Evolutionary conservation across 352 stramenopile genomes (phyloP).

Genomic region (Pythium diclinum): DNA sequence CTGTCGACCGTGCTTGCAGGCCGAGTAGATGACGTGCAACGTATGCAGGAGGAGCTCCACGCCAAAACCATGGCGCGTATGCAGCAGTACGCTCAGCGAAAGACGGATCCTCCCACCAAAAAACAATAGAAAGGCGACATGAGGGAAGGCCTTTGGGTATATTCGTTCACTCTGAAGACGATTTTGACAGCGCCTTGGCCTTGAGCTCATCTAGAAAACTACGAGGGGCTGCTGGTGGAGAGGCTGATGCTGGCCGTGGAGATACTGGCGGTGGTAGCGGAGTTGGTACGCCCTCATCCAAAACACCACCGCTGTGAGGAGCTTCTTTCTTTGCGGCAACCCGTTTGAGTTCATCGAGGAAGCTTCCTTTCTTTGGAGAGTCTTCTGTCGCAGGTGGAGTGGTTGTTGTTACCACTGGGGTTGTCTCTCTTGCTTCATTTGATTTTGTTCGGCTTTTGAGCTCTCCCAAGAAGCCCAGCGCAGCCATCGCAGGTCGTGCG

Average conservation of each 20-base stretch:
- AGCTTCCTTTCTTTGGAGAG: constrained; percentile 9
- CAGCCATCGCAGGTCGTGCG: background rate
- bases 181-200: constrained; percentile 4
- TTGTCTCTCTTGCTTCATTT: background rate
- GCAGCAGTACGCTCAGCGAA: constrained; percentile 21
- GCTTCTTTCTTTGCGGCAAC: constrained; percentile 6
- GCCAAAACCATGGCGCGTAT: constrained; percentile 57
- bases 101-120: background rate
- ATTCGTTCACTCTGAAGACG: background rate
- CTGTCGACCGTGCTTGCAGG: constrained; percentile 38
- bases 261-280: background rate
- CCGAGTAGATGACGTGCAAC: constrained; percentile 44
- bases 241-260: background rate
- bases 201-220: constrained; percentile 28
- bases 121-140: background rate
- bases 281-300: background rate
- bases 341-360: constrained; percentile 21
- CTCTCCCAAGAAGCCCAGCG: constrained; percentile 1
- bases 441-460: constrained; percentile 11
- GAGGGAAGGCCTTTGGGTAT: background rate
- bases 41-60: constrained; percentile 50
- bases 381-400: background rate
- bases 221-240: background rate
- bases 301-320: background rate
- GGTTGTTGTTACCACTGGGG: background rate